These are phyloP conservation scores for Cercospora brassicicola DNA, from an alignment of 2,329 filamentous ascomycete genomes.

Conservation along the genomic window DNA sequence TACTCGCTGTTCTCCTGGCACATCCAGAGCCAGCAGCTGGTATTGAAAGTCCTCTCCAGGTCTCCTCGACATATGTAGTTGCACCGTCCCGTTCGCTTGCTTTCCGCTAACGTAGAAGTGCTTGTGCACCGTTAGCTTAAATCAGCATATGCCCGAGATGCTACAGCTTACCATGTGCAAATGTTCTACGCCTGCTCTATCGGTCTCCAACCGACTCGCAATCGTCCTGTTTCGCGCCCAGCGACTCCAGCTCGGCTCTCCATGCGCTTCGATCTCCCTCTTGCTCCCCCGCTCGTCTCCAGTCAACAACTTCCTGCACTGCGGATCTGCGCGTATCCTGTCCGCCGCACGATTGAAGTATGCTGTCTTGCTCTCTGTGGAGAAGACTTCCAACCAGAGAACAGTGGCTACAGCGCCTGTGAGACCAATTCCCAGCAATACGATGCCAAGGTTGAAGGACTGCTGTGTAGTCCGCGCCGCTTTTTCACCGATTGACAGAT, in stretches of 20 bases:
- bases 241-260: slow-evolving; percentile 76
- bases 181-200: slow-evolving; percentile 75
- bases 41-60: slow-evolving; percentile 70
- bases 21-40: slow-evolving; percentile 75
- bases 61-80: slow-evolving; percentile 73
- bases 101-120: slow-evolving; percentile 85
- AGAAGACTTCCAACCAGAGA: slow-evolving; percentile 79
- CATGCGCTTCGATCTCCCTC: slow-evolving; percentile 72
- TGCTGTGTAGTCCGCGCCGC: slow-evolving; percentile 83
- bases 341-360: slow-evolving; percentile 87
- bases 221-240: slow-evolving; percentile 69
- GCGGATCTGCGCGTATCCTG: slow-evolving; percentile 69
- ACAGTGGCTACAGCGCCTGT: slow-evolving; percentile 78
- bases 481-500: slow-evolving; percentile 76
- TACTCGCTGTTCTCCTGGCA: slow-evolving; percentile 65
- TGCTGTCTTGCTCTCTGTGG: slow-evolving; percentile 76
- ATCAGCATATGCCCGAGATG: background rate
- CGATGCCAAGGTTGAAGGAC: slow-evolving; percentile 79
- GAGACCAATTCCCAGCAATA: slow-evolving; percentile 70
- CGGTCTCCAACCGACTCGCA: slow-evolving; percentile 58
- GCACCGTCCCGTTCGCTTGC: slow-evolving; percentile 68
- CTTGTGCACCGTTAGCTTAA: background rate
- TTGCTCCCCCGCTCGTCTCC: slow-evolving; percentile 57
- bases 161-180: slow-evolving; percentile 60
- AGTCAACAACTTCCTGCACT: slow-evolving; percentile 73